Evolutionary conservation across 257 asterid genomes (phyloP).

Genomic region (Dorcoceras hygrometricum): DNA sequence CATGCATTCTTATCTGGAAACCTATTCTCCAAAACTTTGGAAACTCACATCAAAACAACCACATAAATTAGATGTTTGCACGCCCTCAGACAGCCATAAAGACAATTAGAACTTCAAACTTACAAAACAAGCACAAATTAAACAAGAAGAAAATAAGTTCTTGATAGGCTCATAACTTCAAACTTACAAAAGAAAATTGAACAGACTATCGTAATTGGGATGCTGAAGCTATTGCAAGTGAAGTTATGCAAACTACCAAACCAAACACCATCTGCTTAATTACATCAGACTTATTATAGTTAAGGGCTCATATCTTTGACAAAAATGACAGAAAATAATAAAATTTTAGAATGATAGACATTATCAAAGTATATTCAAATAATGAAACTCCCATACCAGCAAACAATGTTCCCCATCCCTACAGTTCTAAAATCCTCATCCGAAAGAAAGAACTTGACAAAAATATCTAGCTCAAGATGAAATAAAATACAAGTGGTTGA

Average conservation of each 20-base stretch:
- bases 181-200: background rate
- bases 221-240: background rate
- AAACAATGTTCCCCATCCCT: background rate
- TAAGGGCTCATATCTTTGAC: background rate
- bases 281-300: background rate
- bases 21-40: background rate
- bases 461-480: background rate
- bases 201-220: background rate
- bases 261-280: conserved; percentile 10
- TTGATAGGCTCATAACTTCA: no score
- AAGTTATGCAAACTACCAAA: conserved; percentile 9
- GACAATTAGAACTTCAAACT: background rate
- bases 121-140: background rate
- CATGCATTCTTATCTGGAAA: background rate
- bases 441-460: conserved; percentile 1
- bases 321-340: background rate
- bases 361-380: background rate
- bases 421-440: background rate
- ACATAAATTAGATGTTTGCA: background rate
- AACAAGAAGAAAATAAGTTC: background rate
- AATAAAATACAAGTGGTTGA: conserved; percentile 26
- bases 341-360: background rate
- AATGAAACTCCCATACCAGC: background rate
- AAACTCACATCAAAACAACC: no score
- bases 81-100: background rate